Conservation (phyloP, 305 asterid genomes). For the Solanum hybrid region DNA sequence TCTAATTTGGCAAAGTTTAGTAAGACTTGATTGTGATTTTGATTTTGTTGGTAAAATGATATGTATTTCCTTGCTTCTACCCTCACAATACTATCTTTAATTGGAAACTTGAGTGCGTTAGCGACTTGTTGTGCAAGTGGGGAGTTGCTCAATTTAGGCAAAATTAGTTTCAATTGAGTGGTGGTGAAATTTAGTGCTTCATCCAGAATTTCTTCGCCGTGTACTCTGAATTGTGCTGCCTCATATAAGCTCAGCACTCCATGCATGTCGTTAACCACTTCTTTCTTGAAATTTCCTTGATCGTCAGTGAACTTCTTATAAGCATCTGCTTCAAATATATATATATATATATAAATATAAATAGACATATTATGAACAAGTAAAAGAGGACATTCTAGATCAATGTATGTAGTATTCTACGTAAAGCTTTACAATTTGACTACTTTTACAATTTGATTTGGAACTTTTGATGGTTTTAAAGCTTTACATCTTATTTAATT, state of each 20-base stretch:
- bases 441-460: background rate
- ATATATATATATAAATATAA: no score
- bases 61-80: background rate
- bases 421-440: background rate
- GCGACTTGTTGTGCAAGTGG: background rate
- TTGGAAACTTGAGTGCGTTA: background rate
- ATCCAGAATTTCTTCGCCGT: no score
- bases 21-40: background rate
- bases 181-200: no score
- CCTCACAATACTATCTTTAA: background rate
- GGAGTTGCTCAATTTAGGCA: background rate
- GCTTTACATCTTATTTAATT: no score
- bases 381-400: background rate
- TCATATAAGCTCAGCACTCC: background rate
- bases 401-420: background rate
- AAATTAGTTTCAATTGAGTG: background rate
- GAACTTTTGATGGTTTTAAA: background rate
- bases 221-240: background rate
- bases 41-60: background rate
- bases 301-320: background rate
- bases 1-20: background rate
- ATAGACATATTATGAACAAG: background rate
- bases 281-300: background rate
- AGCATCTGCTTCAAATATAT: background rate
- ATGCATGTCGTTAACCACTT: background rate